Percentiles rank a stretch among this genome's conserved stretches.
These are phyloP conservation scores for Periconia sp. DNA, from an alignment of 2,329 filamentous ascomycete species.

Conservation along the genomic window DNA sequence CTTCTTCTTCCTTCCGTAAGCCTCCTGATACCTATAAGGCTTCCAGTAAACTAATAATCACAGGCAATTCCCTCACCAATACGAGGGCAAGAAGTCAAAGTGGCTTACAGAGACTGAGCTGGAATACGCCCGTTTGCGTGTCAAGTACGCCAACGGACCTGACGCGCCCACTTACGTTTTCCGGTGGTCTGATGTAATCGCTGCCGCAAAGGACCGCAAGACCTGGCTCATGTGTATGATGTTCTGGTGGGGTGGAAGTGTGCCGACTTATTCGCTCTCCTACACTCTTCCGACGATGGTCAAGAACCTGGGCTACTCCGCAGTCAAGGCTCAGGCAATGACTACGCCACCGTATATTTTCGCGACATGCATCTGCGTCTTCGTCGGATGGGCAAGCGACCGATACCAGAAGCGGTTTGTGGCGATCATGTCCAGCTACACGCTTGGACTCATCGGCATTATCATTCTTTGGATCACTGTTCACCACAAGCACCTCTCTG, in stretches of 20 bases:
- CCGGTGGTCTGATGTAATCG: constrained; percentile 1
- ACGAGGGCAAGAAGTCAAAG: constrained; percentile 1
- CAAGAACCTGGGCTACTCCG: constrained; percentile 36
- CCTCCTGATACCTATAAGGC: no score
- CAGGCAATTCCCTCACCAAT: constrained; percentile 1
- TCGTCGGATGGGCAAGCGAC: constrained; percentile 1
- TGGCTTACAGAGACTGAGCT: background rate
- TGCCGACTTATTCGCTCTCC: constrained; percentile 14
- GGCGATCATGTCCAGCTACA: constrained; percentile 1
- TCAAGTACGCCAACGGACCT: constrained; percentile 6
- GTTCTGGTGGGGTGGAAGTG: background rate
- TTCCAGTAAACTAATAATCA: no score
- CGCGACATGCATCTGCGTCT: constrained; percentile 11
- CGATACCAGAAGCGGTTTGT: background rate
- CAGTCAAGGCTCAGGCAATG: constrained; percentile 36
- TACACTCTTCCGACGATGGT: constrained; percentile 51
- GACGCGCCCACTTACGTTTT: constrained; percentile 1
- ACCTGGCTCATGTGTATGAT: constrained; percentile 3
- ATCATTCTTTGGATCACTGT: constrained; percentile 1
- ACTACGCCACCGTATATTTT: constrained; percentile 41
- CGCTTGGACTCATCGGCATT: background rate
- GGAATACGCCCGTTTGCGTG: background rate
- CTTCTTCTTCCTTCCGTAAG: no score
- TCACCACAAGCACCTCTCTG: background rate
- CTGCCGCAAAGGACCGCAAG: background rate